Percentiles rank a stretch among this genome's conserved stretches.
Evolutionary conservation across 108 stramenopile species (phyloP).

Genomic region (Fragilariopsis cylindrus): DNA sequence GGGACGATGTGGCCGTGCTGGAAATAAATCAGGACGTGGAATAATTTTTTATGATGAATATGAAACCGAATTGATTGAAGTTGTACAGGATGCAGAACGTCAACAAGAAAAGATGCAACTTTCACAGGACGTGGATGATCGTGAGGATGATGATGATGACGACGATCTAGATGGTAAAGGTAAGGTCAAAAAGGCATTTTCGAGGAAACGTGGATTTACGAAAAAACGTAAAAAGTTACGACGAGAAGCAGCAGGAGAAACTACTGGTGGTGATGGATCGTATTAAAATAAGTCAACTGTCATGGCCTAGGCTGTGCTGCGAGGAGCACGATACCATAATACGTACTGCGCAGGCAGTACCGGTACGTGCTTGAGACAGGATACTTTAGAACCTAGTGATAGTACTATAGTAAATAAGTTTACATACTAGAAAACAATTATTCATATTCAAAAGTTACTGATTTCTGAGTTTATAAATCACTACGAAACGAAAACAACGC

Average conservation of each 20-base stretch:
- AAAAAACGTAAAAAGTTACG: slow-evolving; percentile 81
- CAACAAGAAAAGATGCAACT: slow-evolving; percentile 78
- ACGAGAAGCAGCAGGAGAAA: slow-evolving; percentile 27
- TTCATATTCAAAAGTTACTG: too few relatives aligned
- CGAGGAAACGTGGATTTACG: slow-evolving; percentile 84
- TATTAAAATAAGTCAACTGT: neutral
- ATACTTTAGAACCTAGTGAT: too few relatives aligned
- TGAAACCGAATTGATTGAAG: slow-evolving; percentile 71
- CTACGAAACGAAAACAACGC: too few relatives aligned
- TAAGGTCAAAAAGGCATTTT: slow-evolving; percentile 80
- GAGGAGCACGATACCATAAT: too few relatives aligned
- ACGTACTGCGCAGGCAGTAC: too few relatives aligned
- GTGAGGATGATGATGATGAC: slow-evolving; percentile 32
- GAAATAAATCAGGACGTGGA: slow-evolving; percentile 87
- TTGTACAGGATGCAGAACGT: slow-evolving; percentile 75
- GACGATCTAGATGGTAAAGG: slow-evolving; percentile 47
- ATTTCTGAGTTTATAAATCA: too few relatives aligned
- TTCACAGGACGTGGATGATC: slow-evolving; percentile 59
- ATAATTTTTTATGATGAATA: slow-evolving; percentile 87
- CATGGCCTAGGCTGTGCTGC: neutral
- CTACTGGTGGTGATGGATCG: neutral
- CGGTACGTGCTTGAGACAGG: too few relatives aligned
- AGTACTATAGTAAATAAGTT: too few relatives aligned
- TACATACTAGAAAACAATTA: too few relatives aligned
- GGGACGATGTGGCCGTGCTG: slow-evolving; percentile 97